phyloP scores from a whole-genome alignment of 768 basidiomycete species.

The Xerocomellus amylosporus region DNA sequence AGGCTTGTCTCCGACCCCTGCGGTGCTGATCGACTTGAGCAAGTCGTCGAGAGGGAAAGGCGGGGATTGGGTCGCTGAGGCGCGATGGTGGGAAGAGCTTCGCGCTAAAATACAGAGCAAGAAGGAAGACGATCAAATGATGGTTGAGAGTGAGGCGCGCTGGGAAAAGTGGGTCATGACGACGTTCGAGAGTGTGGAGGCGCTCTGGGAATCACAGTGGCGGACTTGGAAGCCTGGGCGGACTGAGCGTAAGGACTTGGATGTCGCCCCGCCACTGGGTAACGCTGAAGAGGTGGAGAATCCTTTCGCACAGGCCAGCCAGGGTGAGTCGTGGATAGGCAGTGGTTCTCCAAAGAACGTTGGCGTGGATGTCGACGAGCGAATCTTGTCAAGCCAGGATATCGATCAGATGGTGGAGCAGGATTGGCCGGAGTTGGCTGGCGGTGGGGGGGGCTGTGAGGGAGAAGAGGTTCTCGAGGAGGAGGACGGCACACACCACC shows the following conservation, averaged over 20 bases:
- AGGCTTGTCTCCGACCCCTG: constrained; percentile 72
- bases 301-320: constrained; percentile 25
- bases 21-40: constrained; percentile 67
- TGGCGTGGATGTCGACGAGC: constrained; percentile 32
- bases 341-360: constrained; percentile 1
- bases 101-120: constrained; percentile 54
- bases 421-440: constrained; percentile 17
- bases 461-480: constrained; percentile 14
- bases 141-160: constrained; percentile 23
- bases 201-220: constrained; percentile 69
- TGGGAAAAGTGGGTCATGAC: constrained; percentile 85
- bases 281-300: constrained; percentile 17
- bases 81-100: constrained; percentile 74
- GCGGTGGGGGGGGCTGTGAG: constrained; percentile 13
- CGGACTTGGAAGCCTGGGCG: constrained; percentile 53
- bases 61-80: constrained; percentile 69
- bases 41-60: constrained; percentile 56
- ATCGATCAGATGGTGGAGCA: constrained; percentile 29
- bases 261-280: constrained; percentile 18
- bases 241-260: constrained; percentile 4
- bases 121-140: constrained; percentile 27
- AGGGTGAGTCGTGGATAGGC: constrained; percentile 11
- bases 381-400: constrained; percentile 33
- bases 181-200: constrained; percentile 86
- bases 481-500: background rate